These are phyloP conservation scores for Grigorovia yakushimaensis DNA, from an alignment of 805 yeast species.

Conservation along the genomic window DNA sequence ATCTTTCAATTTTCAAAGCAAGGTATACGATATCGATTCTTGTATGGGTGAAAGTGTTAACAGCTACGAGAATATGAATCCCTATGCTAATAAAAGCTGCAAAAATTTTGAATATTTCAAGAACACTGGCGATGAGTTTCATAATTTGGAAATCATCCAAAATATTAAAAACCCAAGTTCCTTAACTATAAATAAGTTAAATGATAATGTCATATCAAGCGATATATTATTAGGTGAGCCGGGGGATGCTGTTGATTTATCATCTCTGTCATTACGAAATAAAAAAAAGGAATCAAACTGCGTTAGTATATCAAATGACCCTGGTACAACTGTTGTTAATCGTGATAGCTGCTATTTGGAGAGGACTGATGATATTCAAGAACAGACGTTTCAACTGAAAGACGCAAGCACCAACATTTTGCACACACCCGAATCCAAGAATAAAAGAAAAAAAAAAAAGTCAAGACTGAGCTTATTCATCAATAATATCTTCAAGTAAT, in stretches of 20 bases:
- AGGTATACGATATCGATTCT: slow-evolving; percentile 29
- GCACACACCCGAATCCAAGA: slow-evolving; percentile 1
- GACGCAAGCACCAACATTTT: slow-evolving; percentile 21
- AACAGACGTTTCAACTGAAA: slow-evolving; percentile 7
- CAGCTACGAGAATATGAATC: background rate
- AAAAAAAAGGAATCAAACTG: background rate
- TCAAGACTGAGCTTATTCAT: slow-evolving; percentile 15
- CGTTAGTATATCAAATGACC: background rate
- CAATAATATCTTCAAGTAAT: slow-evolving; percentile 10
- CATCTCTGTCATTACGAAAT: slow-evolving; percentile 5
- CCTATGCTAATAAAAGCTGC: no score
- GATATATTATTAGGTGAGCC: slow-evolving; percentile 27
- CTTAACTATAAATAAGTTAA: background rate
- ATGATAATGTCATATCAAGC: slow-evolving; percentile 5
- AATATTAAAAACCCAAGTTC: background rate
- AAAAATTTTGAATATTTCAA: no score
- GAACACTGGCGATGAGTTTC: no score
- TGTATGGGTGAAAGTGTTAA: background rate
- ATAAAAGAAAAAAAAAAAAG: slow-evolving; percentile 6
- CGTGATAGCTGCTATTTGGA: no score
- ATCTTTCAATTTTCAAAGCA: slow-evolving; percentile 31
- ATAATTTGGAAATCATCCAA: no score
- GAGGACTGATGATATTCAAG: slow-evolving; percentile 5
- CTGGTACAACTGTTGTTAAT: no score
- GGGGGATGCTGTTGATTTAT: slow-evolving; percentile 26